Evolutionary conservation across 2,329 filamentous ascomycete species (phyloP), one percentile per base, ranked within the genome.

Genomic region (Aaosphaeria pasadenensis): DNA sequence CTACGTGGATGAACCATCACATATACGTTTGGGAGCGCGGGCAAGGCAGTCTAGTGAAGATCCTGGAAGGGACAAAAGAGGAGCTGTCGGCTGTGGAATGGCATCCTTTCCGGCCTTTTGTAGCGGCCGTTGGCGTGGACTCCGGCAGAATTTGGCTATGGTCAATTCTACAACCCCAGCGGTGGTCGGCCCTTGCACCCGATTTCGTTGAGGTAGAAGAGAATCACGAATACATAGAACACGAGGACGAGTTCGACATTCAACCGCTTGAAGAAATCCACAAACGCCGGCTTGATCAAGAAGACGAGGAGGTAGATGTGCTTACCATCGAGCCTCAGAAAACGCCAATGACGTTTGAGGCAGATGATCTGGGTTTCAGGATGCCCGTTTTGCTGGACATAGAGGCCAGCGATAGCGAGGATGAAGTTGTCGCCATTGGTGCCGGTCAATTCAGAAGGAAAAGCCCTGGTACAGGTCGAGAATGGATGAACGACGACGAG

Each of bases 121-220:
- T 99, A 32, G 91, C 89, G 4, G 94, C 91, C 11, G 95, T 91
- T 55, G 92, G 94, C 4, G 79, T 97, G 5, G 95, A 99, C 71
- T 92, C 89, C 0, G 94, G 94, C 5, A 84, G 89, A 46, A 89
- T 99, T 64, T 96, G 95, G 73, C 88, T 96, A 32, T 99, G 94
- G 94, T 92, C 90, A 5, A 94, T 96, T 47, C 85, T 92, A 38
- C 94, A 89, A 46, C 92, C 94, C 7, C 95, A 99, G 66, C 88
- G 94, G 60, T 99, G 94, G 95, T 96, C 91, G 11, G 92, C 94
- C 1, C 80, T 99, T 30, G 95, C 95, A 5, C 94, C 94, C 0
- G 95, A 99, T 71, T 99, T 99, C 70, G 88, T 86, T 38, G 94
- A 99, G 71, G 91, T 99, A 11, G 94, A 99, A 71, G 94, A 99